A percentile compares a stretch with the other conserved stretches of the same genome.
Conservation (phyloP, 495 filamentous ascomycete genomes). For the Friedmanniomyces endolithicus region DNA sequence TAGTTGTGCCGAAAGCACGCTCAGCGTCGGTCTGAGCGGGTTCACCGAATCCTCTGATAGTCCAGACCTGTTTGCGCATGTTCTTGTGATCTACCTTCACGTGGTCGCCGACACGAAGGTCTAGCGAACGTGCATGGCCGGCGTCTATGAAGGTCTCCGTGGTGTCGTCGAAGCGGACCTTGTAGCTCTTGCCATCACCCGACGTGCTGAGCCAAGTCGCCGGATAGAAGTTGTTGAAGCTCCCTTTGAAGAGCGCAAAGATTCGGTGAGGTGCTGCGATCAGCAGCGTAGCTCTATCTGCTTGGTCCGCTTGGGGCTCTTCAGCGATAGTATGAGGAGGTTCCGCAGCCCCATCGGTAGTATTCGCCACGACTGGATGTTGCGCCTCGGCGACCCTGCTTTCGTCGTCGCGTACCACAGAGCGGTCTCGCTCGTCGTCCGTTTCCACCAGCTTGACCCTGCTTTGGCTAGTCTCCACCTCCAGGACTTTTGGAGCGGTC, state of each 20-base stretch:
- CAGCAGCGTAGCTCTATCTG: neutral
- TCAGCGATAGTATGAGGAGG: no score
- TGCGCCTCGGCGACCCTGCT: neutral
- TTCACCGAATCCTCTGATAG: constrained; percentile 30
- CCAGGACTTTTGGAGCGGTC: neutral
- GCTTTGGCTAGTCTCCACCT: neutral
- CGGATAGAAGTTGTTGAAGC: constrained; percentile 27
- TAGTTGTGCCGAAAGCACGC: constrained; percentile 24
- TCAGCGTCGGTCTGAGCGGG: constrained; percentile 10
- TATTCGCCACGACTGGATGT: neutral
- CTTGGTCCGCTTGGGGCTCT: neutral
- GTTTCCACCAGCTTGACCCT: neutral
- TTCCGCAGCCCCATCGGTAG: neutral
- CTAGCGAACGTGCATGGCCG: constrained; percentile 22
- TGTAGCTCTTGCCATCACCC: constrained; percentile 4
- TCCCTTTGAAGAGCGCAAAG: constrained; percentile 32
- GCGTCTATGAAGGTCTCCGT: constrained; percentile 20
- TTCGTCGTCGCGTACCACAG: neutral
- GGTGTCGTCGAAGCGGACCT: constrained; percentile 33
- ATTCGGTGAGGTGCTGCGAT: constrained; percentile 24
- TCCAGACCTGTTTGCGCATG: constrained; percentile 28
- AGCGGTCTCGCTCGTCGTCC: neutral
- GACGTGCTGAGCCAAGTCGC: constrained; percentile 28
- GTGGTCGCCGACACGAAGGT: constrained; percentile 29
- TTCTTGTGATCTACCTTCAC: constrained; percentile 31